Evolutionary conservation across 495 filamentous ascomycete genomes (phyloP).

Genomic region (Podospora sp.): DNA sequence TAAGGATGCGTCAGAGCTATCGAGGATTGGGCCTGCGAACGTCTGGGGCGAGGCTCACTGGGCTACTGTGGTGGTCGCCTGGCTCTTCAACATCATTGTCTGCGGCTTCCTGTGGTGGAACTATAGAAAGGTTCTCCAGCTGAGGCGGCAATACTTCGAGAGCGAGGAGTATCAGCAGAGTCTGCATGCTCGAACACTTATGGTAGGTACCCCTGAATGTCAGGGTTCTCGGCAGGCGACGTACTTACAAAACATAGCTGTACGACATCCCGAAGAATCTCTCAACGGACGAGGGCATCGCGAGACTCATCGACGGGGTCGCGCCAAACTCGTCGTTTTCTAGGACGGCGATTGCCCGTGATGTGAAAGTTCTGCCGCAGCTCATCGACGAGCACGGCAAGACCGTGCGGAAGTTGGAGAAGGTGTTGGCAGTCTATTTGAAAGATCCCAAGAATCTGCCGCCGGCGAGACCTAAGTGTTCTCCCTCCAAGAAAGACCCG

Average conservation of each 20-base stretch:
- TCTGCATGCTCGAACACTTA: conserved; percentile 85
- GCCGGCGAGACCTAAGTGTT: conserved; percentile 73
- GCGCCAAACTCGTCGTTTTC: conserved; percentile 76
- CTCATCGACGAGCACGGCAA: conserved; percentile 84
- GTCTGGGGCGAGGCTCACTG: conserved; percentile 65
- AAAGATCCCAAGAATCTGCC: conserved; percentile 84
- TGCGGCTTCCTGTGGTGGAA: conserved; percentile 87
- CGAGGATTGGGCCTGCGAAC: conserved; percentile 57
- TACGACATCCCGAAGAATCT: conserved; percentile 78
- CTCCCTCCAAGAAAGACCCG: conserved; percentile 71
- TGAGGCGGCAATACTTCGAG: conserved; percentile 80
- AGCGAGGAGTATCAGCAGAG: conserved; percentile 88
- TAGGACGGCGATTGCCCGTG: conserved; percentile 80
- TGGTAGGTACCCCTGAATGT: conserved; percentile 54
- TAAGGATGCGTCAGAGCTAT: conserved; percentile 55
- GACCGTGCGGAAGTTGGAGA: conserved; percentile 78
- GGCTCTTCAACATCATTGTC: conserved; percentile 73
- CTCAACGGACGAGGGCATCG: conserved; percentile 82
- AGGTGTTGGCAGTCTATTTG: conserved; percentile 82
- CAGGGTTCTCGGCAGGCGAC: not conserved
- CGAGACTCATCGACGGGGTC: conserved; percentile 73
- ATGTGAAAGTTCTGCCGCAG: conserved; percentile 82
- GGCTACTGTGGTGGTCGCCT: conserved; percentile 82
- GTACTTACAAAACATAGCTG: conserved; percentile 55
- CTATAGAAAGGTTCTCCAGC: conserved; percentile 68